Percentiles rank a stretch among this genome's conserved stretches.
These are phyloP conservation scores for Carallia brachiata DNA, from an alignment of 345 rosid genomes.

Conservation along the genomic window DNA sequence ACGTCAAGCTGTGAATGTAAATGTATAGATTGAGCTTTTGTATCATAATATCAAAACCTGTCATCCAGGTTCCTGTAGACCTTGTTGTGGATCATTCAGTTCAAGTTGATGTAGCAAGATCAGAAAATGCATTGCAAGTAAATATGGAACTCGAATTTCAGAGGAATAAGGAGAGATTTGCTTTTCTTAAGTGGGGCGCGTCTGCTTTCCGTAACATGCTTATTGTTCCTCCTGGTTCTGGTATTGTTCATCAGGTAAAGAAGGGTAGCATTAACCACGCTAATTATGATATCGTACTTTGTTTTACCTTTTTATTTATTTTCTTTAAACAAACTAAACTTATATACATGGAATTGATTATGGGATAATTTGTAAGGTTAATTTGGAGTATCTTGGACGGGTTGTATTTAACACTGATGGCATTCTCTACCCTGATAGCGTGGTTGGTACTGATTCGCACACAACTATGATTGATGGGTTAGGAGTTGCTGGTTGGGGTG, in stretches of 20 bases:
- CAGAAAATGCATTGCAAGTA: constrained; percentile 92
- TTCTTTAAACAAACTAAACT: too few species aligned
- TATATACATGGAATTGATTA: too few species aligned
- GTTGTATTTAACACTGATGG: constrained; percentile 32
- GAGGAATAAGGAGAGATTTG: constrained; percentile 95
- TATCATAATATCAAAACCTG: too few species aligned
- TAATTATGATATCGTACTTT: too few species aligned
- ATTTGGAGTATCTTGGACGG: constrained; percentile 30
- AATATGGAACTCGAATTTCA: constrained; percentile 96
- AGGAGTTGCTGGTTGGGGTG: constrained; percentile 96
- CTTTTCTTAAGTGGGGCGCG: constrained; percentile 97
- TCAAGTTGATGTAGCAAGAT: constrained; percentile 94
- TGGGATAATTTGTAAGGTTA: constrained; percentile 11
- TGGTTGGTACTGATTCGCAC: constrained; percentile 35
- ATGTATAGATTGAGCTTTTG: too few species aligned
- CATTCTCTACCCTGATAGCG: constrained; percentile 28
- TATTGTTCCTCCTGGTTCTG: constrained; percentile 99
- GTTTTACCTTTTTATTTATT: too few species aligned
- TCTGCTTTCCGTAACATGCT: constrained; percentile 90
- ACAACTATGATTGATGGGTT: constrained; percentile 37
- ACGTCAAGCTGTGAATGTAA: too few species aligned
- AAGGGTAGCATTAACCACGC: too few species aligned
- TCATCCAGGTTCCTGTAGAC: constrained; percentile 82
- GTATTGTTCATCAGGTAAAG: constrained; percentile 95
- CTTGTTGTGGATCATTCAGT: constrained; percentile 98